Conservation (phyloP, 192 early-diverging fungal genomes). For the Podila epicladia region DNA sequence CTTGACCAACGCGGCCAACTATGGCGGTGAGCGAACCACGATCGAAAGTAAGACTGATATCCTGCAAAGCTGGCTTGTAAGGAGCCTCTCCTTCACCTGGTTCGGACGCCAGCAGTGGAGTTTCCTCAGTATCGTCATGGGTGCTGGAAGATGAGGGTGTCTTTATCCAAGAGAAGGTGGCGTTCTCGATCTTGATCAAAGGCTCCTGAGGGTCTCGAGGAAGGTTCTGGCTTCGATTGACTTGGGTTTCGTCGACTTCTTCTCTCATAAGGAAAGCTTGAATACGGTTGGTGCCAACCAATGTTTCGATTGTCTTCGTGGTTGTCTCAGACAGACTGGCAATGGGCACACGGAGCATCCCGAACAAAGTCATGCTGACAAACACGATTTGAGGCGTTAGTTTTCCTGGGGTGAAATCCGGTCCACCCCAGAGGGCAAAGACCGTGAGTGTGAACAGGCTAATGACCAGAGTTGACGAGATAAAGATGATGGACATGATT, state of each 20-base stretch:
- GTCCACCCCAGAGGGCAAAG: constrained; percentile 40
- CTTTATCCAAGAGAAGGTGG: constrained; percentile 16
- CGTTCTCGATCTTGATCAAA: constrained; percentile 8
- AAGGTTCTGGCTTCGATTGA: neutral
- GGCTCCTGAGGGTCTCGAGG: neutral
- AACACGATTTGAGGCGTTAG: constrained; percentile 63
- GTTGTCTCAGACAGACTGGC: constrained; percentile 65
- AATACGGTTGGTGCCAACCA: constrained; percentile 65
- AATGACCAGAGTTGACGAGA: constrained; percentile 33
- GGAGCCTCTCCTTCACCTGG: neutral
- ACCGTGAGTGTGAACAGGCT: constrained; percentile 22
- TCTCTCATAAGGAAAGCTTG: constrained; percentile 49
- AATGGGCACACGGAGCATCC: constrained; percentile 66
- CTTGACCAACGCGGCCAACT: constrained; percentile 65
- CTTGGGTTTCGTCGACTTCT: constrained; percentile 18
- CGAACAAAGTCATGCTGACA: constrained; percentile 71
- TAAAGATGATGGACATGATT: constrained; percentile 39
- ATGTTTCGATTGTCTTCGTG: constrained; percentile 57
- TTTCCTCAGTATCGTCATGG: neutral
- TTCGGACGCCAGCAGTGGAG: constrained; percentile 1
- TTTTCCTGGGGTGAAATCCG: constrained; percentile 17
- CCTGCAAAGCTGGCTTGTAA: constrained; percentile 21
- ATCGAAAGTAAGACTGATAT: constrained; percentile 37
- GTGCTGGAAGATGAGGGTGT: neutral
- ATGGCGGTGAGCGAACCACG: constrained; percentile 67